A percentile compares a stretch with the other conserved stretches of the same genome.
These are phyloP conservation scores for Coccomyxa sp. DNA, from an alignment of 139 green algal species.

Conservation along the genomic window DNA sequence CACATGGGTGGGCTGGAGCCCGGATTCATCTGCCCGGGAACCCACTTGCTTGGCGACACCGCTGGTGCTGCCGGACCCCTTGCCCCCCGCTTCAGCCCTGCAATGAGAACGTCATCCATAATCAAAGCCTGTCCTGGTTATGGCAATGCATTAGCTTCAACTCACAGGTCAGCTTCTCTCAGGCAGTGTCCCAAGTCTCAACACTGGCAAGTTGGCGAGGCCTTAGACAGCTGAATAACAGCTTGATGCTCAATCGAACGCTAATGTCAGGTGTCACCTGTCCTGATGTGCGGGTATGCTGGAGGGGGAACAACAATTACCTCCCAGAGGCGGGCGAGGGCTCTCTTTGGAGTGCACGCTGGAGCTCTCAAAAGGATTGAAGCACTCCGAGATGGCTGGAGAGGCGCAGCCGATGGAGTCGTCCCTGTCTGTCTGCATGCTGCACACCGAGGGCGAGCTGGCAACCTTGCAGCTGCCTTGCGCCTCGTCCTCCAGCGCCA, in stretches of 20 bases:
- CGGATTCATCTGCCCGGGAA: neutral
- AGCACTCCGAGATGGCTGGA: neutral
- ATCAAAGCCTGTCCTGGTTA: too few relatives aligned
- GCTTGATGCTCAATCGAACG: too few relatives aligned
- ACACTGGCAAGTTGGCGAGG: too few relatives aligned
- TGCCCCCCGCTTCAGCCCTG: too few relatives aligned
- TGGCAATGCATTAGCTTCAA: too few relatives aligned
- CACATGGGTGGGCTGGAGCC: neutral
- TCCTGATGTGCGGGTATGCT: neutral
- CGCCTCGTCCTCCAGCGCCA: conserved; percentile 1
- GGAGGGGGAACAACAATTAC: neutral
- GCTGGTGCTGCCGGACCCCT: too few relatives aligned
- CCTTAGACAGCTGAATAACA: too few relatives aligned
- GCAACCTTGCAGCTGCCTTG: neutral
- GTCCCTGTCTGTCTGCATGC: conserved; percentile 4
- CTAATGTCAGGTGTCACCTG: neutral
- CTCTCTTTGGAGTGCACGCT: neutral
- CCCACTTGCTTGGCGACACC: neutral
- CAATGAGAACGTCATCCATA: too few relatives aligned
- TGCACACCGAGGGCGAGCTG: neutral
- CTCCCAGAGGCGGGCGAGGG: too few relatives aligned
- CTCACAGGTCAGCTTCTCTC: too few relatives aligned
- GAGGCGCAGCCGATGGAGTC: neutral
- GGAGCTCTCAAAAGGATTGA: neutral
- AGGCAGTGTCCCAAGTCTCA: too few relatives aligned